Percentiles rank a stretch among this genome's conserved stretches.
Conservation (phyloP, 73 alveolate species). For the Paramecium pentaurelia region DNA sequence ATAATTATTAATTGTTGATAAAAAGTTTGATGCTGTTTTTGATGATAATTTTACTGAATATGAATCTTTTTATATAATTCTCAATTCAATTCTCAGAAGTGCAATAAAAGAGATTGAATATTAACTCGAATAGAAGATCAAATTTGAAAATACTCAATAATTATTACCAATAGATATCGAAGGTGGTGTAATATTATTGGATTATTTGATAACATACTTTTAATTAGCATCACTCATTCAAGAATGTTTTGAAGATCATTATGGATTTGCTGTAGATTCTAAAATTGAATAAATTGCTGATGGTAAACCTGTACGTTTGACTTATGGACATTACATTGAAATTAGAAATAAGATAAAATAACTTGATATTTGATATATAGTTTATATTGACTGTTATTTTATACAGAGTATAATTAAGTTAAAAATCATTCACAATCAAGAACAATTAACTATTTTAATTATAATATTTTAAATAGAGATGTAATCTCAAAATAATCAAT, state of each 20-base stretch:
- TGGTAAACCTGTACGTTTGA: constrained; percentile 56
- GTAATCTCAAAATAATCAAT: background rate
- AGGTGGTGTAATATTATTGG: constrained; percentile 43
- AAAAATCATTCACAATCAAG: background rate
- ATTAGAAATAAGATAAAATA: constrained; percentile 47
- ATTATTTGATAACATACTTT: constrained; percentile 48
- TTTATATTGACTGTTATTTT: background rate
- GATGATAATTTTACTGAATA: constrained; percentile 59
- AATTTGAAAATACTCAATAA: background rate
- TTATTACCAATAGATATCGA: constrained; percentile 50
- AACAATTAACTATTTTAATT: background rate
- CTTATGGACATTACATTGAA: constrained; percentile 41
- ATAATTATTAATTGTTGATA: background rate
- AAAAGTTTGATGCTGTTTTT: constrained; percentile 58
- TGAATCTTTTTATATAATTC: constrained; percentile 54
- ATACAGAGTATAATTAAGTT: background rate
- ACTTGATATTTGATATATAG: constrained; percentile 51
- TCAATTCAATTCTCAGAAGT: constrained; percentile 37
- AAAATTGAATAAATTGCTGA: constrained; percentile 62
- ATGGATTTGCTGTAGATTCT: constrained; percentile 54
- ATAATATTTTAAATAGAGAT: background rate
- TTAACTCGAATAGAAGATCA: constrained; percentile 9
- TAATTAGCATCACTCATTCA: constrained; percentile 39
- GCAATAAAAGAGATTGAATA: constrained; percentile 48
- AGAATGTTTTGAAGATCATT: constrained; percentile 31